Percentiles rank a stretch among this genome's conserved stretches.
Evolutionary conservation across 768 basidiomycete genomes (phyloP).

Genomic region (Phanerochaete carnosa): DNA sequence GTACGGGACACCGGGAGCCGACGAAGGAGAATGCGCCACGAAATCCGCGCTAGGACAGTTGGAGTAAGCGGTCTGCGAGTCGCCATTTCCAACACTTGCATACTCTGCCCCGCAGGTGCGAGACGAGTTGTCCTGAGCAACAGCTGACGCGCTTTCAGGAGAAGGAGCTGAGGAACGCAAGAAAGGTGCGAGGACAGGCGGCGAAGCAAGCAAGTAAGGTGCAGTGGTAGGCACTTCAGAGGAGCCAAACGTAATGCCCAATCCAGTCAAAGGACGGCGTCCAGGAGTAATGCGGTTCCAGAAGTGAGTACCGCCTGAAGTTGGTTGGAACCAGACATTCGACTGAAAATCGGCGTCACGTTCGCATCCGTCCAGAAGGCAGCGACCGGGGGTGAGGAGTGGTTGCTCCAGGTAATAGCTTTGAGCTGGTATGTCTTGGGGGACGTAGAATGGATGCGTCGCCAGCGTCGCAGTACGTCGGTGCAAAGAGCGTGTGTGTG

Average conservation of each 20-base stretch:
- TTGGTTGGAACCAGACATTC: conserved; percentile 9
- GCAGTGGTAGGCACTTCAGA: not conserved
- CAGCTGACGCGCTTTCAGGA: too few species aligned
- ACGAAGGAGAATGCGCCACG: conserved; percentile 3
- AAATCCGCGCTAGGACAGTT: conserved; percentile 16
- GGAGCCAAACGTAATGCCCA: conserved; percentile 7
- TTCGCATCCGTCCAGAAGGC: not conserved
- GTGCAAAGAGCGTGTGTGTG: conserved; percentile 11
- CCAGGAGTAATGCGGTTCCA: not conserved
- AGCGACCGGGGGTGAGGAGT: not conserved
- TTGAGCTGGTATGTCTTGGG: not conserved
- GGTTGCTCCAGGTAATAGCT: not conserved
- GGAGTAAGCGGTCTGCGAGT: conserved; percentile 15
- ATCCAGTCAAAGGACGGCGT: conserved; percentile 11
- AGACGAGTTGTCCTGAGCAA: not conserved
- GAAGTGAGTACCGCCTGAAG: not conserved
- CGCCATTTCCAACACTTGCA: not conserved
- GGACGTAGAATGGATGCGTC: conserved; percentile 8
- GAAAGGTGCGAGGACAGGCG: conserved; percentile 1
- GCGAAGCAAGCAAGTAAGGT: not conserved
- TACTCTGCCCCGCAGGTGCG: not conserved
- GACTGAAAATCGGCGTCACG: conserved; percentile 10
- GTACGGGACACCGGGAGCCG: not conserved
- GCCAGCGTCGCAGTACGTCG: conserved; percentile 18
- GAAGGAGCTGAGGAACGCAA: not conserved